Base-by-base conservation (phyloP, 2,329 filamentous ascomycete species). In the Pseudogymnoascus sp. region DNA sequence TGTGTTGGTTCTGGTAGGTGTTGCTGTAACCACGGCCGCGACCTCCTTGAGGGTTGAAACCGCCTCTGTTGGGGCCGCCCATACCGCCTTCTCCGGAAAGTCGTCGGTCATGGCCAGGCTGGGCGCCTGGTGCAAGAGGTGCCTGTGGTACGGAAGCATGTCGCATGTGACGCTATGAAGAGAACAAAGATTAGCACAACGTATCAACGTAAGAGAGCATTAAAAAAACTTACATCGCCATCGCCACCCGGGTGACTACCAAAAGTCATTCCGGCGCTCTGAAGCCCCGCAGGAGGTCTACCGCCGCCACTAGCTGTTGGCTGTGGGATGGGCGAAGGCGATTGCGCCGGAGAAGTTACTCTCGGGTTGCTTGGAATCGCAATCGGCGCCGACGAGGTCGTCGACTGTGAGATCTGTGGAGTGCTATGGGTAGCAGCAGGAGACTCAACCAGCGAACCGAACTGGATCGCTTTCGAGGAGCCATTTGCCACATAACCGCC, bases 271-370 rank as follows among this genome's bases (percentile, higher is more conserved):
- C 58, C 58, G 8, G 58, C 58, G 33, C 58, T 60, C 30, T 60
- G 58, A 67, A 91, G 82, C 66, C 84, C 84, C 35, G 91, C 88
- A 49, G 92, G 91, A 69, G 92, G 92, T 71, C 91, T 80, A 62
- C 87, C 91, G 69, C 92, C 91, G 71, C 92, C 94, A 71, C 87
- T 90, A 35, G 88, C 87, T 62, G 88, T 85, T 60, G 92, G 91
- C 75, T 93, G 90, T 33, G 94, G 93, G 69, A 97, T 97, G 4
- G 94, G 94, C 42, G 91, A 93, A 3, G 94, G 94, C 52, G 93
- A 97, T 68, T 89, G 88, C 58, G 90, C 87, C 5, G 94, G 94
- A 52, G 92, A 96, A 58, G 87, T 86, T 60, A 93, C 84, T 69
- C 90, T 85, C 65, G 89, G 88, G 72, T 90, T 87, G 76, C 79